Base-by-base conservation (phyloP, 179 eudicot species). In the Drosera spatulata region DNA sequence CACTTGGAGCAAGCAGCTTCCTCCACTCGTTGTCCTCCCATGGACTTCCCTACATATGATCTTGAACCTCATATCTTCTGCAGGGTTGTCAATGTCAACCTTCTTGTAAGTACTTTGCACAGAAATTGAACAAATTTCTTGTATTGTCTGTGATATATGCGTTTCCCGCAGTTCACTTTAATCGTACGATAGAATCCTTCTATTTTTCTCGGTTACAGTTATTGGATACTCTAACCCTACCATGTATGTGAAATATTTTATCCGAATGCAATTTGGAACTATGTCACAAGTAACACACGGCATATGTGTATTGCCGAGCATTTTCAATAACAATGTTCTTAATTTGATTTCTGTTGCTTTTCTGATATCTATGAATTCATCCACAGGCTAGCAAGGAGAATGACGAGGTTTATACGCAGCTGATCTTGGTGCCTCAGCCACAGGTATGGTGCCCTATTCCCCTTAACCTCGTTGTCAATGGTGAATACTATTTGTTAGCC, bases 391-490 rank as follows among this genome's bases (percentile, higher is more conserved):
- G 87, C 61, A 90, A 79, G 88, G 95, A 90, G 65, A 86, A 81
- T 81, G 97, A 90, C 76, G 95, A 90, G 81, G 95, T 86, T 47
- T 90, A 84, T 60, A 81, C 84, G 41, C 83, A 84, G 77, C 81
- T 90, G 68, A 75, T 73, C 68, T 74, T 90, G 12, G 81, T 87
- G 39, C 88, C 95, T 62, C 63, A 82, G 58, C 75, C 83, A 61
- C 83, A 82, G 86, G 96, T 85, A 71, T 42, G 78, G 3, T 64
- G 56, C 64, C 39, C 53, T 10, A 13, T 59, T 50, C 47, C 39
- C 15, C 15, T 13, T 52, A 7, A 6, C 50, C 44, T 67, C 45
- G 14, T 15, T 50, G 57, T 49, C 33, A 64, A 39, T 13, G 2
- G 40, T 40, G 39, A 6, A 15, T 58, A 39, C 7, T 13, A 3